Evolutionary conservation across 2,329 filamentous ascomycete genomes (phyloP).

Genomic region (Colletotrichum tanaceti): DNA sequence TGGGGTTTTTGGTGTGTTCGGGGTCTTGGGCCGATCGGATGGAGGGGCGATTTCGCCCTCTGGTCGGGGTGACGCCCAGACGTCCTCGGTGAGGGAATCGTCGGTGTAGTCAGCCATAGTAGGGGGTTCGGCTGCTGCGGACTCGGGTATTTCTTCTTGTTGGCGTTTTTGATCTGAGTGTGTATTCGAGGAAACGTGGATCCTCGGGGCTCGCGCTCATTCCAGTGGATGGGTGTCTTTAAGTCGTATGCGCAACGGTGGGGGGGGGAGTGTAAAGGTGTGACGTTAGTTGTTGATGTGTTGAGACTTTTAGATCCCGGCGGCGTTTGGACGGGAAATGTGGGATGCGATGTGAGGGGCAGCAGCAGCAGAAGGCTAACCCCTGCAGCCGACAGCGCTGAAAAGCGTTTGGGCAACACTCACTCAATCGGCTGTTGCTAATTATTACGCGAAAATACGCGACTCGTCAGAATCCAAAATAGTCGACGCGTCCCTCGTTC

Average conservation of each 20-base stretch:
- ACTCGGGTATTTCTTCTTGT: background rate
- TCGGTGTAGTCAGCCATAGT: conserved; percentile 59
- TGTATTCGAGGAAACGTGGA: background rate
- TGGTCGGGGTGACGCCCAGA: conserved; percentile 59
- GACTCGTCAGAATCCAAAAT: background rate
- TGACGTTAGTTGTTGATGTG: conserved; percentile 41
- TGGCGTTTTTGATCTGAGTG: conserved; percentile 1
- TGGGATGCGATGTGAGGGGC: conserved; percentile 30
- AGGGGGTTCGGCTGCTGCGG: conserved; percentile 7
- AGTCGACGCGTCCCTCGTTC: conserved; percentile 21
- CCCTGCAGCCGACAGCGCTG: conserved; percentile 7
- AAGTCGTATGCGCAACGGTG: conserved; percentile 25
- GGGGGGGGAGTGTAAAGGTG: background rate
- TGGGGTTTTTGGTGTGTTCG: conserved; percentile 60
- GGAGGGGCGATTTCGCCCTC: conserved; percentile 45
- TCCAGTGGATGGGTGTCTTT: conserved; percentile 5
- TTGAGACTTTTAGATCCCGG: conserved; percentile 29
- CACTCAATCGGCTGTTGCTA: conserved; percentile 6
- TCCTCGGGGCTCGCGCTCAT: background rate
- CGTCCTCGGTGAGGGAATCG: conserved; percentile 60
- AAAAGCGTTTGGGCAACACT: background rate
- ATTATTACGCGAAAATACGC: conserved; percentile 41
- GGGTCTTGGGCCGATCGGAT: conserved; percentile 58
- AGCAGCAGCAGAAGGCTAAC: background rate
- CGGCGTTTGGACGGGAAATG: conserved; percentile 30